Conservation (phyloP, 352 stramenopile genomes). For the Phytophthora ramorum region DNA sequence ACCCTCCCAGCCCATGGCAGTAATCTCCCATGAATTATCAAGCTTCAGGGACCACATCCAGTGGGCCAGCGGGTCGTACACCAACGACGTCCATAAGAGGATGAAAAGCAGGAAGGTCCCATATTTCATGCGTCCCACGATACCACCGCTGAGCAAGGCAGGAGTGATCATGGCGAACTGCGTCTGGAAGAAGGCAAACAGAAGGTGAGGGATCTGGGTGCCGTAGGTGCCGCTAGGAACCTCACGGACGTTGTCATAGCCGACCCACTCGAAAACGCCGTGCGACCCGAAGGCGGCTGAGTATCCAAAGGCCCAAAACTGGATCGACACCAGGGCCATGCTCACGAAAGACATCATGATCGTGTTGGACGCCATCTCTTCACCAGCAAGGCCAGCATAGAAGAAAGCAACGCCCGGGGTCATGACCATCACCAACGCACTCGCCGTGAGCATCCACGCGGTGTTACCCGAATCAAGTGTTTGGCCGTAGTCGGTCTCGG, state of each 20-base stretch:
- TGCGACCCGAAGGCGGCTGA: constrained; percentile 68
- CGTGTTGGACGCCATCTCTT: constrained; percentile 20
- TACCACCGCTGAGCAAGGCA: constrained; percentile 74
- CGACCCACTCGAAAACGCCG: constrained; percentile 63
- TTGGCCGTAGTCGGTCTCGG: constrained; percentile 36
- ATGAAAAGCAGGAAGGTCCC: constrained; percentile 79
- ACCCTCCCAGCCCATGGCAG: constrained; percentile 63
- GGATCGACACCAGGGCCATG: constrained; percentile 79
- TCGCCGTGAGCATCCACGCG: constrained; percentile 68
- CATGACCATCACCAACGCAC: constrained; percentile 78
- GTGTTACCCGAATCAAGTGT: constrained; percentile 65
- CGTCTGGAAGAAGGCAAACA: constrained; percentile 44
- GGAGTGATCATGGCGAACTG: constrained; percentile 87
- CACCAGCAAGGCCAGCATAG: constrained; percentile 80
- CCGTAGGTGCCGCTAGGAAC: constrained; percentile 60
- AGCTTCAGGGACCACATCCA: constrained; percentile 88
- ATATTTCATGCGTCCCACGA: constrained; percentile 89
- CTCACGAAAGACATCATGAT: constrained; percentile 87
- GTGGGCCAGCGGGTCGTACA: constrained; percentile 86
- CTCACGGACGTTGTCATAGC: constrained; percentile 61
- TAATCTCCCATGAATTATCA: constrained; percentile 52
- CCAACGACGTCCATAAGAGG: constrained; percentile 80
- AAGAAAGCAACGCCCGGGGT: constrained; percentile 79
- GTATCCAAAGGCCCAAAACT: constrained; percentile 86
- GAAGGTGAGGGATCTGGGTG: constrained; percentile 58